These are phyloP conservation scores for Dissophora globulifera DNA, from an alignment of 192 early-diverging fungal species.

Conservation along the genomic window DNA sequence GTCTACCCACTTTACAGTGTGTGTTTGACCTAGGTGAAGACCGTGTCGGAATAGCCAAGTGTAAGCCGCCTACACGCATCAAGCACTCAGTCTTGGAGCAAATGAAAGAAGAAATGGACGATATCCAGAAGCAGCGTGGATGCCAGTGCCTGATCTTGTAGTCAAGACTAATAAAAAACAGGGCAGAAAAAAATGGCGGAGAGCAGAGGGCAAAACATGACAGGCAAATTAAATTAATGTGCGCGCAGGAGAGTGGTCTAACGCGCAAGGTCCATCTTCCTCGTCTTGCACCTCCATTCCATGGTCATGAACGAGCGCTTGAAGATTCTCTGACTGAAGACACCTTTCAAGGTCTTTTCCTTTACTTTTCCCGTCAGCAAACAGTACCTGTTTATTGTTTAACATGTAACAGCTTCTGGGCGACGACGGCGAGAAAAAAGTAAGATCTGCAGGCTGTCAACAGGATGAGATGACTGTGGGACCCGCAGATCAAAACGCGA, in stretches of 20 bases:
- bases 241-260: too few species aligned
- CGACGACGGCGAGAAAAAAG: neutral
- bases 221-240: too few species aligned
- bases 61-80: slow-evolving; percentile 25
- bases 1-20: slow-evolving; percentile 12
- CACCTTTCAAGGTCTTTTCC: neutral
- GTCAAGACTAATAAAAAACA: too few species aligned
- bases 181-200: too few species aligned
- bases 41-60: slow-evolving; percentile 38
- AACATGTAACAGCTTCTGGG: neutral
- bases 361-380: neutral
- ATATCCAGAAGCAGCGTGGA: neutral
- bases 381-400: neutral
- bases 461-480: neutral
- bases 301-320: neutral
- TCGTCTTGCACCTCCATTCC: neutral
- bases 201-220: too few species aligned
- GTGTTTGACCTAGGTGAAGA: slow-evolving; percentile 43
- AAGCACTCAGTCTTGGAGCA: slow-evolving; percentile 9
- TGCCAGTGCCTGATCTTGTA: slow-evolving; percentile 6
- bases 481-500: slow-evolving; percentile 20
- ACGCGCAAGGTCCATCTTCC: too few species aligned
- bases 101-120: slow-evolving; percentile 33
- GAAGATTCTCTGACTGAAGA: neutral
- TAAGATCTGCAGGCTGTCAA: too few species aligned